Evolutionary conservation across 768 basidiomycete genomes (phyloP).

Genomic region (Galerina marginata): DNA sequence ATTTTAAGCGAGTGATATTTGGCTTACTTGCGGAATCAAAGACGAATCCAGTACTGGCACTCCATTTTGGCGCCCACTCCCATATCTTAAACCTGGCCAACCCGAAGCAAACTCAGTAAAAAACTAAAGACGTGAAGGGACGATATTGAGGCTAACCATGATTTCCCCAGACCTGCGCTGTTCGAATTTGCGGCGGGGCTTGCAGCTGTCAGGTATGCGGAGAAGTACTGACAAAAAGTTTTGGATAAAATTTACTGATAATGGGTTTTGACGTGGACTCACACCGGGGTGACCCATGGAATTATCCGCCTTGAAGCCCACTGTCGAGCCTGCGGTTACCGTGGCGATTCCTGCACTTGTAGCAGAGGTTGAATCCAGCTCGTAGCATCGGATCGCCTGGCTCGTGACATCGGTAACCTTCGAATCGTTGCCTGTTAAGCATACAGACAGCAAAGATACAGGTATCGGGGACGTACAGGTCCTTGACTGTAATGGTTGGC

Average conservation of each 20-base stretch:
- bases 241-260: background rate
- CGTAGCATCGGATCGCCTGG: constrained; percentile 41
- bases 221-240: constrained; percentile 33
- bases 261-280: background rate
- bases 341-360: constrained; percentile 33
- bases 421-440: background rate
- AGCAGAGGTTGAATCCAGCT: constrained; percentile 35
- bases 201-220: constrained; percentile 38
- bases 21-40: constrained; percentile 35
- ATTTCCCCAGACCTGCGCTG: constrained; percentile 46
- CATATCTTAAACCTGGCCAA: constrained; percentile 45
- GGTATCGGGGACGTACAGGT: constrained; percentile 27
- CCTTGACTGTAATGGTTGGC: constrained; percentile 39
- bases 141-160: constrained; percentile 31
- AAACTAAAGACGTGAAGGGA: background rate
- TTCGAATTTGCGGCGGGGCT: constrained; percentile 39
- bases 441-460: background rate
- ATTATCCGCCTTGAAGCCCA: constrained; percentile 38
- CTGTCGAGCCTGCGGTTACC: constrained; percentile 35
- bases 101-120: background rate
- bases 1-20: background rate
- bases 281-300: constrained; percentile 42
- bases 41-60: constrained; percentile 33
- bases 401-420: constrained; percentile 41
- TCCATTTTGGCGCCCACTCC: constrained; percentile 41